Evolutionary conservation across 768 basidiomycete genomes (phyloP), one percentile per base, ranked within the genome.

Genomic region (Russula sp.): DNA sequence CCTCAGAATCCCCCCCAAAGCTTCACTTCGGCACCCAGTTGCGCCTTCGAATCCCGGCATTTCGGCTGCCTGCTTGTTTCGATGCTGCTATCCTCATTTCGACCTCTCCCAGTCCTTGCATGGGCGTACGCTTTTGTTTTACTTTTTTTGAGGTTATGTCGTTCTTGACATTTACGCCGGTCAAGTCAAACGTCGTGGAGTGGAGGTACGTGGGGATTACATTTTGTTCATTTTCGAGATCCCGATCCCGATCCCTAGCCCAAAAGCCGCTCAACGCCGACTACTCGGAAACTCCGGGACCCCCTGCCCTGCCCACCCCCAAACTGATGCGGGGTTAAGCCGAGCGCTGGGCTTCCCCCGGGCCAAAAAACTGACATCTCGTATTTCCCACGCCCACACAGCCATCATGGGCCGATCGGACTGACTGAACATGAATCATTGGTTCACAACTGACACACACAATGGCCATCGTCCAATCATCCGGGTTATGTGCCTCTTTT

Each of bases 161-260:
- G 10, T 25, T 35, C 32, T 8, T 38, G 10, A 18, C n/a, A 11
- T 48, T 55, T 41, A 54, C 18, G 20, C 22, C 38, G 14, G 22
- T 38, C 45, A 22, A 46, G 20, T 22, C 11, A 5, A 5, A 22
- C 48, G 25, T 29, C 3, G 3, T 29, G 25, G 25, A 29, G 3
- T 29, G 25, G 25, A 29, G 25, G 25, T 29, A 29, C 25, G 25
- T 29, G 25, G 25, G 25, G 25, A 29, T 29, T 29, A 29, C 25
- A n/a, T 29, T 29, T 29, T 29, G 25, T 1, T 29, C 25, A 29
- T 48, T 39, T 16, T 38, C 7, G 25, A 48, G 52, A 60, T 60
- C 59, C 29, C 20, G 52, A 60, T 60, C 59, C 29, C 20, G 59
- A 60, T 60, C 29, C 10, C 22, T 6, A n/a, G 43, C 7, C 6